phyloP scores from a whole-genome alignment of 1,284 basidiomycete species.

The Ceratobasidium sp. region DNA sequence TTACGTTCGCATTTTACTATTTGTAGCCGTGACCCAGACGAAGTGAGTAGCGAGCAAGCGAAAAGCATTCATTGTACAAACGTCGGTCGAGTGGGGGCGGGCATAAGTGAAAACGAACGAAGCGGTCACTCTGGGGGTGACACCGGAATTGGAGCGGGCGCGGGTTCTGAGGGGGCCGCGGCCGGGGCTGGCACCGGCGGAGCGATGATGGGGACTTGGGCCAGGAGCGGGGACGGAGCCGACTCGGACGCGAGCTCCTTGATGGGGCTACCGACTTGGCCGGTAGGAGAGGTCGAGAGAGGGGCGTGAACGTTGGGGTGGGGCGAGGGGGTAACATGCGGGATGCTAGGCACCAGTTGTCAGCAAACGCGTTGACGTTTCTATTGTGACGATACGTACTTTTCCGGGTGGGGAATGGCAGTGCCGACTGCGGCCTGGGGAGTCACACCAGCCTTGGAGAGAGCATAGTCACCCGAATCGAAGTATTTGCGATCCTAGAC shows the following conservation, averaged over 20 bases:
- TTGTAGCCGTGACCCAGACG: not conserved
- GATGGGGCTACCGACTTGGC: slow-evolving; percentile 26
- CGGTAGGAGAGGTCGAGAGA: slow-evolving; percentile 35
- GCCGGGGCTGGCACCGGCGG: slow-evolving; percentile 1
- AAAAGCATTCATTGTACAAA: slow-evolving; percentile 36
- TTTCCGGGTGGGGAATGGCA: slow-evolving; percentile 93
- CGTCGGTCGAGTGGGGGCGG: slow-evolving; percentile 14
- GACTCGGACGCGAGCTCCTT: slow-evolving; percentile 25
- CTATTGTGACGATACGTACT: slow-evolving; percentile 62
- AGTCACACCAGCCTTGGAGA: slow-evolving; percentile 91
- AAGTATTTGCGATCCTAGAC: slow-evolving; percentile 94
- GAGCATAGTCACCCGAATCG: slow-evolving; percentile 95
- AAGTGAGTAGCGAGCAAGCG: not conserved
- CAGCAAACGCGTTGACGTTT: not conserved
- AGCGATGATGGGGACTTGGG: slow-evolving; percentile 19
- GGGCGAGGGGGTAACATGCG: slow-evolving; percentile 24
- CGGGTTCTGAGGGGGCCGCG: not conserved
- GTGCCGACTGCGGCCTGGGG: slow-evolving; percentile 89
- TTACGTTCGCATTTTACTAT: slow-evolving; percentile 7
- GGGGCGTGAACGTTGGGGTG: slow-evolving; percentile 23
- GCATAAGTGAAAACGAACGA: slow-evolving; percentile 12
- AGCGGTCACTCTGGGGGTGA: slow-evolving; percentile 14
- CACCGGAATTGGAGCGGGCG: not conserved
- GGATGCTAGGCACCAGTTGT: slow-evolving; percentile 13
- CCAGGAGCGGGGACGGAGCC: not conserved